phyloP scores from a whole-genome alignment of 2,329 filamentous ascomycete species.

The Paradendryphiella salina region DNA sequence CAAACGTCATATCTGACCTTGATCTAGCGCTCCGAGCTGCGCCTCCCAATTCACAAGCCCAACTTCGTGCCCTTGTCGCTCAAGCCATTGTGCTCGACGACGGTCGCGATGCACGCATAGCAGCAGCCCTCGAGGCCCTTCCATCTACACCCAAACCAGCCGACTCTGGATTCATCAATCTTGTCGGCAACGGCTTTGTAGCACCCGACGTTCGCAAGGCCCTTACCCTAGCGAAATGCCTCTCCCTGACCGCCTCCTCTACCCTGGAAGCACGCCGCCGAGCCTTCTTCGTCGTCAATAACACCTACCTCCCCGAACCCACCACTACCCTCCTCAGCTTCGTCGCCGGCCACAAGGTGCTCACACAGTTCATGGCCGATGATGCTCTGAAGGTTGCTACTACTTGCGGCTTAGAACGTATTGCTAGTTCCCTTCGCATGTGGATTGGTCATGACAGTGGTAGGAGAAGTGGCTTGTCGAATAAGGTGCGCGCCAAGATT shows the following conservation, averaged over 20 bases:
- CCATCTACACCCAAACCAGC: slow-evolving; percentile 45
- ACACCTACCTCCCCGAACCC: slow-evolving; percentile 45
- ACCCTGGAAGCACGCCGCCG: slow-evolving; percentile 41
- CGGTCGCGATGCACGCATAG: slow-evolving; percentile 56
- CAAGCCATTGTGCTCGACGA: slow-evolving; percentile 62
- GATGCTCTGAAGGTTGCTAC: slow-evolving; percentile 37
- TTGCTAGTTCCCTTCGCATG: slow-evolving; percentile 50
- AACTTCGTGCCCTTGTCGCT: slow-evolving; percentile 61
- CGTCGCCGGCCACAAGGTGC: slow-evolving; percentile 50
- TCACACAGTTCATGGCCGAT: slow-evolving; percentile 46
- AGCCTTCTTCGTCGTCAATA: slow-evolving; percentile 48
- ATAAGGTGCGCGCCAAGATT: slow-evolving; percentile 45
- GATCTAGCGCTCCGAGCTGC: slow-evolving; percentile 72
- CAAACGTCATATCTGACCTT: slow-evolving; percentile 59
- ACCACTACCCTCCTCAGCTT: slow-evolving; percentile 53
- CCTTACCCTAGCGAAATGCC: slow-evolving; percentile 63
- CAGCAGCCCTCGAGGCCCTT: slow-evolving; percentile 58
- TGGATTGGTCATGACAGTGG: slow-evolving; percentile 54
- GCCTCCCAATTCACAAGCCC: slow-evolving; percentile 75
- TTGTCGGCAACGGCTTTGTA: slow-evolving; percentile 59
- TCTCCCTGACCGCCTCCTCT: slow-evolving; percentile 53
- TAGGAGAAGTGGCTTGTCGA: slow-evolving; percentile 46
- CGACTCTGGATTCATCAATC: slow-evolving; percentile 48
- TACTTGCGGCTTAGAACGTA: slow-evolving; percentile 49
- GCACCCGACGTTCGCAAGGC: slow-evolving; percentile 61